Conservation (phyloP, 257 asterid genomes). For the Datura wrightii region DNA sequence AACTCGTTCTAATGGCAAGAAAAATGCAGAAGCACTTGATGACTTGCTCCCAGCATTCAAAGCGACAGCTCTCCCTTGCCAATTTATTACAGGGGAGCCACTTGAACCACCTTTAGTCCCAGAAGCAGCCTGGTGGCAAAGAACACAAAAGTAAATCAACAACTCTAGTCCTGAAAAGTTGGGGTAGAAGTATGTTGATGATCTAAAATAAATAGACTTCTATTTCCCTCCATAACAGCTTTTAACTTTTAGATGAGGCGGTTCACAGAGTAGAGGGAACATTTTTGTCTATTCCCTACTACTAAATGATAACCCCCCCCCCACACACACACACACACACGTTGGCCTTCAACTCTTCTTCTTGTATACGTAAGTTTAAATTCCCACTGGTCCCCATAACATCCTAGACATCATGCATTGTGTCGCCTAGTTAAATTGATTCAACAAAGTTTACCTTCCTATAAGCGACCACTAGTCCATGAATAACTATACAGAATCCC, state of each 20-base stretch:
- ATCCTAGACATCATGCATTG: background rate
- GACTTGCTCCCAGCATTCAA: slow-evolving; percentile 99
- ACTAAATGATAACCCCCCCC: too few relatives aligned
- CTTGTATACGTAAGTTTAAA: background rate
- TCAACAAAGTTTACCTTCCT: background rate
- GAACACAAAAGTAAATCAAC: slow-evolving; percentile 26
- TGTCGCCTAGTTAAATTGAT: background rate
- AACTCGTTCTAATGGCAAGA: slow-evolving; percentile 97
- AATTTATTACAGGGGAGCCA: slow-evolving; percentile 99
- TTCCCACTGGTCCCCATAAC: background rate
- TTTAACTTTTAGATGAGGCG: background rate
- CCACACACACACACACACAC: background rate
- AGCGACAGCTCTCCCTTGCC: slow-evolving; percentile 99
- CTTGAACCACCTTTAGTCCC: slow-evolving; percentile 99
- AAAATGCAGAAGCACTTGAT: slow-evolving; percentile 97
- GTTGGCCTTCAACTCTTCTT: background rate
- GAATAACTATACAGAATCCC: background rate
- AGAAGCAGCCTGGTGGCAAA: slow-evolving; percentile 83
- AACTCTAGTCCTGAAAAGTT: background rate
- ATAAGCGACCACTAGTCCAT: background rate
- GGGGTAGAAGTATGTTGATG: background rate
- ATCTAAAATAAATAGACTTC: background rate
- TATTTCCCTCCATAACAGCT: background rate
- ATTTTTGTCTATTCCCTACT: background rate
- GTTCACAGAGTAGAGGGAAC: background rate